Base-by-base conservation (phyloP, 441 rosid species). In the Pelargonium myrrhifolium region DNA sequence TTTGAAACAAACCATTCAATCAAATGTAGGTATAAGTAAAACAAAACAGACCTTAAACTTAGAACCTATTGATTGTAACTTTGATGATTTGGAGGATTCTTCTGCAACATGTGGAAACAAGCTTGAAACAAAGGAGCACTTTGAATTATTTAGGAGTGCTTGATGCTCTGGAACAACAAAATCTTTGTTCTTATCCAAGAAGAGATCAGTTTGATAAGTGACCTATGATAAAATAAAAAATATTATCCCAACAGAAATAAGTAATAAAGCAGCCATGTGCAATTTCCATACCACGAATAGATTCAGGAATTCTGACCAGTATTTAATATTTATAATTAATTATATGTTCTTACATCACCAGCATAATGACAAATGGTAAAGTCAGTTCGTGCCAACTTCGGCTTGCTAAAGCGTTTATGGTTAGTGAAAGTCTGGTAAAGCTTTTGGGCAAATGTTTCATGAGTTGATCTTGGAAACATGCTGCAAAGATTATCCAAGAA, bases 181-280 rank as follows among this genome's bases (percentile, higher is more conserved):
- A 73, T 95, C 99, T 84, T 95, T 95, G 88, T 90, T 95, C 83
- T 95, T 95, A 78, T 95, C 99, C 76, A 95, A 81, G 84, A 95
- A 95, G 11, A 69, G 72, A 65, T 92, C 96, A 17, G 98, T 92
- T 80, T 92, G 99, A 81, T 95, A 90, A 42, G 97, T 90, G 70
- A 92, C 98, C 99, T 95, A 74, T 75, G 63, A 77, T 61, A 56
- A 56, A 63, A 56, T 53, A 56, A 17, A 20, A 56, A 56, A 18
- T 71, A 60, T 37, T 37, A 17, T 17, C 14, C 42, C 55, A 9
- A 28, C 26, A 43, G 55, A 68, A 72, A 58, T 55, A 65, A 62
- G 39, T 31, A 49, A 43, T 45, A 43, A 60, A 65, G 18, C n/a
- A 31, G 18, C 7, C 55, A 9, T 18, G 35, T 28, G 11, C 21